Percentiles rank a stretch among this genome's conserved stretches.
These are phyloP conservation scores for Fallopia convolvulus DNA, from an alignment of 148 eudicot genomes.

Conservation along the genomic window DNA sequence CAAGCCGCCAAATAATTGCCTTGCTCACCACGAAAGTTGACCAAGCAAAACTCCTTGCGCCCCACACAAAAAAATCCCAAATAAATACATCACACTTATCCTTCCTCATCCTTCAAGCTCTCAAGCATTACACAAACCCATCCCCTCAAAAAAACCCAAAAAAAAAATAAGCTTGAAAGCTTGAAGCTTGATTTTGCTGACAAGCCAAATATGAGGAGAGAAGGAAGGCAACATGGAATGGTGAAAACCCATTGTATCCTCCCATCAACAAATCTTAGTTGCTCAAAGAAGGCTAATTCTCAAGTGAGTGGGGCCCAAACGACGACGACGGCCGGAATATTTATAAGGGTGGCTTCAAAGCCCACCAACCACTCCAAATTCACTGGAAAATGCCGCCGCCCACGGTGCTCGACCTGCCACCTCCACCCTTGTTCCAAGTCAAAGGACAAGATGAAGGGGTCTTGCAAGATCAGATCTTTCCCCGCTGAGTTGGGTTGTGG, in stretches of 20 bases:
- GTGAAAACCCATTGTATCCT: background rate
- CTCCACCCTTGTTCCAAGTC: constrained; percentile 12
- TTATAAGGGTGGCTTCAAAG: background rate
- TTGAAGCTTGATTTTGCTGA: background rate
- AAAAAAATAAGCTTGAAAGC: background rate
- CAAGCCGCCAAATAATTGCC: background rate
- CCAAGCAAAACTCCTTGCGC: constrained; percentile 2
- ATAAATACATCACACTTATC: background rate
- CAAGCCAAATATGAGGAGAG: constrained; percentile 9
- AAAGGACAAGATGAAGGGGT: background rate
- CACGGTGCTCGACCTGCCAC: constrained; percentile 5
- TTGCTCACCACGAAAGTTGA: constrained; percentile 7
- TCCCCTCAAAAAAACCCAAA: background rate
- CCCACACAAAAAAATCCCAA: background rate
- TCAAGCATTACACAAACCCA: background rate
- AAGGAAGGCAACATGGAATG: constrained; percentile 11
- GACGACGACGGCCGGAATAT: constrained; percentile 3
- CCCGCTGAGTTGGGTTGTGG: background rate
- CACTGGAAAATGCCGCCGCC: constrained; percentile 1
- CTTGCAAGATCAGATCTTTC: background rate
- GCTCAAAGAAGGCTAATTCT: background rate
- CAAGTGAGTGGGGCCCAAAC: background rate
- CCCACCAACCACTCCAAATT: constrained; percentile 15
- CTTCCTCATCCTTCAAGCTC: background rate
- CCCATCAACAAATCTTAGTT: background rate